Evolutionary conservation across 192 early-diverging fungal genomes (phyloP).

Genomic region (Phycomyces nitens): DNA sequence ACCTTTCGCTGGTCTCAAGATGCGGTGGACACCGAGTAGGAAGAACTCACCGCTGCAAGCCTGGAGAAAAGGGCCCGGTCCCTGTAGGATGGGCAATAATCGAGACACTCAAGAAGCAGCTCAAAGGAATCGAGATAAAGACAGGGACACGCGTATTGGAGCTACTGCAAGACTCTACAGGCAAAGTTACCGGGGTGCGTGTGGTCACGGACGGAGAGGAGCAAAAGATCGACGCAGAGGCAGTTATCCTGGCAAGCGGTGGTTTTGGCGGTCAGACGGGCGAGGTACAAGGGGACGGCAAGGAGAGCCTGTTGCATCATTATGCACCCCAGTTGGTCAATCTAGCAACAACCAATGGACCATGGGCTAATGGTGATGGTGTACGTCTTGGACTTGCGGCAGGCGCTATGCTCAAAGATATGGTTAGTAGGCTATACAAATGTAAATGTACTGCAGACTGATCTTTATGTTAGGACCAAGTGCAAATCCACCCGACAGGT

Average conservation of each 20-base stretch:
- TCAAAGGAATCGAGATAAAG: slow-evolving; percentile 21
- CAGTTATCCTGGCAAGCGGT: slow-evolving; percentile 74
- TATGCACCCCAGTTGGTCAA: slow-evolving; percentile 50
- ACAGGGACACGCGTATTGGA: slow-evolving; percentile 46
- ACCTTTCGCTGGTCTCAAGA: slow-evolving; percentile 54
- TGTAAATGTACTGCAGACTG: background rate
- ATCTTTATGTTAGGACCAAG: slow-evolving; percentile 55
- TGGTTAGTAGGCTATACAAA: slow-evolving; percentile 1
- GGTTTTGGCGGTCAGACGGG: slow-evolving; percentile 78
- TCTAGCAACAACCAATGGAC: slow-evolving; percentile 74
- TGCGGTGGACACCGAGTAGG: slow-evolving; percentile 76
- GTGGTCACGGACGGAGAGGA: slow-evolving; percentile 32
- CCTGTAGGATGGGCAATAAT: slow-evolving; percentile 74
- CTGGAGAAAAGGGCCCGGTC: slow-evolving; percentile 36
- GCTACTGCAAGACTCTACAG: slow-evolving; percentile 43
- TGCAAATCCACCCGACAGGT: slow-evolving; percentile 85
- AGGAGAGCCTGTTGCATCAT: slow-evolving; percentile 45
- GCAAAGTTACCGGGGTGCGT: slow-evolving; percentile 60
- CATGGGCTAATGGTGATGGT: slow-evolving; percentile 81
- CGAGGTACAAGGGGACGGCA: slow-evolving; percentile 26
- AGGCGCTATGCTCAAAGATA: slow-evolving; percentile 68
- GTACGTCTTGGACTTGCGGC: slow-evolving; percentile 57
- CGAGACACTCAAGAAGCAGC: slow-evolving; percentile 57
- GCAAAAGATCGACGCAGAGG: slow-evolving; percentile 36
- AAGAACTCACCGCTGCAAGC: slow-evolving; percentile 65